Evolutionary conservation across 352 stramenopile genomes (phyloP), one percentile per base, ranked within the genome.

Genomic region (Pythium aphanidermatum): DNA sequence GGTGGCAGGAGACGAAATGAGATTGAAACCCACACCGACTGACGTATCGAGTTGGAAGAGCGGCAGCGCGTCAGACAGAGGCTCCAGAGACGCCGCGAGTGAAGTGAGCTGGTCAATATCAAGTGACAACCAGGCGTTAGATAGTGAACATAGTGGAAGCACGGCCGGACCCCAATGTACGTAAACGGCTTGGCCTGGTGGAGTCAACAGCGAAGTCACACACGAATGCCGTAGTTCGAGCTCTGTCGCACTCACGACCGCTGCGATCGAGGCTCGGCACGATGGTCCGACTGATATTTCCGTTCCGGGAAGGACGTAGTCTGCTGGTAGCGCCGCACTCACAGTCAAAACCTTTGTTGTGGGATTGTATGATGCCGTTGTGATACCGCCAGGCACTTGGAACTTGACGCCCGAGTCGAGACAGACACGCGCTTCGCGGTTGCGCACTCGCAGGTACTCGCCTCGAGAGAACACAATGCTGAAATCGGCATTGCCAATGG

Each of bases 131-230:
- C 78, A 92, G 1, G 79, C 65, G 30, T 91, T 65, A 1, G 44
- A 32, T 0, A 34, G 38, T 2, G 57, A 35, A 24, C 82, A 93
- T 5, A 93, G 49, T 4, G 82, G 79, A 2, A 94, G 42, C 42
- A 87, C 45, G 0, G 75, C 75, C 4, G 82, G 77, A 0, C 82
- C 82, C 37, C 71, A 83, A 48, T 88, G 76, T 0, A 91, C 41
- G 37, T 60, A 63, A 20, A 93, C 51, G 10, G 41, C 30, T 0
- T 71, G 56, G 8, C 48, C 40, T 0, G 56, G 8, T 0, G 39
- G 38, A 7, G 38, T 35, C n/a, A 74, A 50, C 31, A 69, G 47
- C 10, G 30, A 46, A 4, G 49, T 29, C 1, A 51, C 47, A 31
- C 46, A 88, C 13, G 60, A 36, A 9, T 76, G 57, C 2, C 31